phyloP scores from a whole-genome alignment of 2,329 filamentous ascomycete species.

The Arachnopeziza araneosa region DNA sequence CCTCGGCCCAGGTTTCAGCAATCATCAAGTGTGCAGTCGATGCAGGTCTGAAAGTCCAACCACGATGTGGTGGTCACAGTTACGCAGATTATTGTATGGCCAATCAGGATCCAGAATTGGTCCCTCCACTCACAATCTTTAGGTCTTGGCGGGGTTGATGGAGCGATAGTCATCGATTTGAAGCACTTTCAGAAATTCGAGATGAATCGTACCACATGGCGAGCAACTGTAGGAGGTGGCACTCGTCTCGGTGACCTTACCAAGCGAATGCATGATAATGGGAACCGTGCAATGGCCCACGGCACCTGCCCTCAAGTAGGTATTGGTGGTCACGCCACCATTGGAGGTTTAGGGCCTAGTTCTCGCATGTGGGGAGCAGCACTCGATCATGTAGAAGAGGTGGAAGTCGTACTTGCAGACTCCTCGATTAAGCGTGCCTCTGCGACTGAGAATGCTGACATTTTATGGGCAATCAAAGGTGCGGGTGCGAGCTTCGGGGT shows the following conservation, averaged over 20 bases:
- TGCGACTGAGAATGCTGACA: conserved; percentile 24
- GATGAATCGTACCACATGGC: conserved; percentile 47
- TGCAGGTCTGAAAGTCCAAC: conserved; percentile 40
- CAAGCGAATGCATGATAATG: conserved; percentile 42
- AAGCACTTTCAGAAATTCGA: conserved; percentile 46
- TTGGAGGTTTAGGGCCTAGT: conserved; percentile 38
- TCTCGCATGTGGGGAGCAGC: conserved; percentile 45
- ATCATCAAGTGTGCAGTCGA: conserved; percentile 42
- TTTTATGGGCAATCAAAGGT: conserved; percentile 32
- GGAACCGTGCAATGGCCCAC: conserved; percentile 52
- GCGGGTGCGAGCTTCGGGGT: conserved; percentile 34
- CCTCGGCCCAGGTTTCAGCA: conserved; percentile 34
- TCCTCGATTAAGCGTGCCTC: conserved; percentile 25
- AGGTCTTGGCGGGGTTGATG: conserved; percentile 43
- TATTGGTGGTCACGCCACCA: conserved; percentile 52
- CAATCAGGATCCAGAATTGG: neutral
- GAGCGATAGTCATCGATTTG: conserved; percentile 50
- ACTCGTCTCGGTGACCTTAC: conserved; percentile 48
- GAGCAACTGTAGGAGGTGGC: conserved; percentile 51
- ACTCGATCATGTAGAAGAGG: conserved; percentile 43
- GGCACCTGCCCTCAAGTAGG: conserved; percentile 55
- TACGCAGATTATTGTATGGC: conserved; percentile 40
- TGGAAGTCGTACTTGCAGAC: conserved; percentile 40
- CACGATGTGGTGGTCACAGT: conserved; percentile 47
- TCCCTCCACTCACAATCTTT: neutral